Evolutionary conservation across 2,329 filamentous ascomycete genomes (phyloP), one percentile per base, ranked within the genome.

Genomic region (Fusarium udum): DNA sequence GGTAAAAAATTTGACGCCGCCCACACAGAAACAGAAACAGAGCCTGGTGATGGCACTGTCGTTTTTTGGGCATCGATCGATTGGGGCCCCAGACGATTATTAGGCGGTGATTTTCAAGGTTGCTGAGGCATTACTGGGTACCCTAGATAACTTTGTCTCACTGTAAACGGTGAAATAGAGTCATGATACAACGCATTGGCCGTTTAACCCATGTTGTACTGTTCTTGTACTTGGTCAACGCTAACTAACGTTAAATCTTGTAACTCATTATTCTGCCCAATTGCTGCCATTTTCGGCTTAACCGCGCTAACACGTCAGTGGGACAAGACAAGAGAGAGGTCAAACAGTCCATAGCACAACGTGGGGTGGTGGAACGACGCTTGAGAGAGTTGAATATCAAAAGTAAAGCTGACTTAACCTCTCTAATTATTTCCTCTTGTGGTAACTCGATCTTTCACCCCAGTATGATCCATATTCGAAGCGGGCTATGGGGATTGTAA

Each of bases 1-100:
- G 75, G 77, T 77, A 76, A 78, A 78, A 76, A 63, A 70, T 78
- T 78, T 64, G 73, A 75, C 61, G 63, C 61, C 63, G 74, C 74
- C 64, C 64, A 60, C 28, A 43, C 42, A 63, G 48, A 51, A 51
- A 52, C 56, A 49, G 69, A 67, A 75, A 70, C 56, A 49, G 69
- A 68, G 75, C 71, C 71, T 69, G 69, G 59, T 61, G 72, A 77
- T 75, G 64, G 64, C 64, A 62, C 66, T 37, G 66, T 67, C 72
- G 51, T 61, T 37, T 43, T 65, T 75, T 71, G 74, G 74, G 76
- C 68, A 77, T 70, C 75, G 67, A 77, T 63, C 46, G 46, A 59
- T 53, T 61, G 53, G 60, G 42, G 40, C 34, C 60, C 67, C 66
- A 42, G 59, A 52, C 62, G 31, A 64, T 32, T 45, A 53, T 75